Percentiles rank a stretch among this genome's conserved stretches.
Conservation (phyloP, 495 filamentous ascomycete genomes). For the Penicillium nucicola region DNA sequence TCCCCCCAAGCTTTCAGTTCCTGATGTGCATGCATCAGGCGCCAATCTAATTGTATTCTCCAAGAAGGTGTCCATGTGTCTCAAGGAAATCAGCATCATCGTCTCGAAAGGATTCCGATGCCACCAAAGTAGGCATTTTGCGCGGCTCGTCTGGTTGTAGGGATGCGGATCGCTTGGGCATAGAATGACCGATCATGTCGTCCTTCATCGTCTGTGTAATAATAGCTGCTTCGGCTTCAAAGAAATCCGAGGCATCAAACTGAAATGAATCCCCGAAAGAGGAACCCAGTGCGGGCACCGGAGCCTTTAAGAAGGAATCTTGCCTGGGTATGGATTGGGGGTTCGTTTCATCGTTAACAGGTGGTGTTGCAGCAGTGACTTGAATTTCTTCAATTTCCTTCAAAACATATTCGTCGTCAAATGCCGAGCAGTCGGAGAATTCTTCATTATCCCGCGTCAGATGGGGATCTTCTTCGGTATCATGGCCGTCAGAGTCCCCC, state of each 20-base stretch:
- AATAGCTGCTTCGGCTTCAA: conserved; percentile 13
- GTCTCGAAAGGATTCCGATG: conserved; percentile 39
- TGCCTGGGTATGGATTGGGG: neutral
- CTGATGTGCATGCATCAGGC: too few relatives aligned
- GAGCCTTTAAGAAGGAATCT: neutral
- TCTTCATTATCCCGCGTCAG: conserved; percentile 29
- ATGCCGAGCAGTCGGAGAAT: conserved; percentile 41
- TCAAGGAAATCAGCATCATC: conserved; percentile 39
- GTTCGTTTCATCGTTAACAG: neutral
- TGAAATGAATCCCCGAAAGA: conserved; percentile 4
- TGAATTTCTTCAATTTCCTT: conserved; percentile 26
- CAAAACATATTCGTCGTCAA: conserved; percentile 34
- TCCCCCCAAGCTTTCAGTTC: neutral
- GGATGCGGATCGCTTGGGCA: neutral
- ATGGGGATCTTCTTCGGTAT: neutral
- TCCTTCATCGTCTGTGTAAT: neutral
- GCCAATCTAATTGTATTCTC: conserved; percentile 25
- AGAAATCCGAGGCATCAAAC: conserved; percentile 2
- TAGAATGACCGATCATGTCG: neutral
- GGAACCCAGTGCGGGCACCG: neutral
- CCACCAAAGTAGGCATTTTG: neutral
- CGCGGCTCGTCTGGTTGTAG: conserved; percentile 1
- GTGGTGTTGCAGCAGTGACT: conserved; percentile 7
- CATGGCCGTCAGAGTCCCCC: neutral
- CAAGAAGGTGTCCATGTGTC: conserved; percentile 26